Evolutionary conservation across 352 stramenopile genomes (phyloP).

Genomic region (Achlya hypogyna): DNA sequence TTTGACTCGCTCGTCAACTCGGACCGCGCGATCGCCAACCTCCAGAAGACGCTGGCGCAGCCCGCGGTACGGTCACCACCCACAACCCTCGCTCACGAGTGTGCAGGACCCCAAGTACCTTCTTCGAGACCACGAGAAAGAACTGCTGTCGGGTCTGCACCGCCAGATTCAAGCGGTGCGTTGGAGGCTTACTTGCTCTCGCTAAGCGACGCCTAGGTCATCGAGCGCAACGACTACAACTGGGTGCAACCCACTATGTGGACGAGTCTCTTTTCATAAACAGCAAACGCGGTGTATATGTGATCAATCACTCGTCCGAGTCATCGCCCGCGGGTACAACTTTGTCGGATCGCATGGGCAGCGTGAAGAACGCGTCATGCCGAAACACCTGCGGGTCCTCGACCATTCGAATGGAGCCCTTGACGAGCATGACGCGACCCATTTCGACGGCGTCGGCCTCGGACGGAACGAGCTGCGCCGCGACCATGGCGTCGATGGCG

Average conservation of each 20-base stretch:
- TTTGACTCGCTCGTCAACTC: constrained; percentile 94
- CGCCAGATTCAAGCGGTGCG: constrained; percentile 64
- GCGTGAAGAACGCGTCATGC: not conserved
- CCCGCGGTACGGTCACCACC: constrained; percentile 17
- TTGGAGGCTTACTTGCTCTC: constrained; percentile 3
- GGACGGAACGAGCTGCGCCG: not conserved
- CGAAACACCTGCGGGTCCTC: not conserved
- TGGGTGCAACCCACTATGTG: constrained; percentile 89
- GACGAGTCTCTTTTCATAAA: constrained; percentile 72
- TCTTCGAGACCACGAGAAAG: constrained; percentile 53
- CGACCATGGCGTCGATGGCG: not conserved
- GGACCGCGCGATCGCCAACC: constrained; percentile 79
- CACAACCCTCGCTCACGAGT: constrained; percentile 1
- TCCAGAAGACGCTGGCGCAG: constrained; percentile 51
- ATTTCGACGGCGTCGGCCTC: constrained; percentile 12
- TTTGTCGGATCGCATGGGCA: not conserved
- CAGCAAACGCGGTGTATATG: too few species aligned
- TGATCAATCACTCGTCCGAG: too few species aligned
- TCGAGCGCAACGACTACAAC: constrained; percentile 88
- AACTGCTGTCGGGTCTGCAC: constrained; percentile 70
- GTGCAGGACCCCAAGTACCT: constrained; percentile 31
- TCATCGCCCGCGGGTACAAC: not conserved
- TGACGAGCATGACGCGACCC: constrained; percentile 4
- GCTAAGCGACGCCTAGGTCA: constrained; percentile 28
- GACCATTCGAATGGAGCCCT: constrained; percentile 3